These are phyloP conservation scores for Aspergillus sclerotioniger DNA, from an alignment of 495 filamentous ascomycete species.

Conservation along the genomic window DNA sequence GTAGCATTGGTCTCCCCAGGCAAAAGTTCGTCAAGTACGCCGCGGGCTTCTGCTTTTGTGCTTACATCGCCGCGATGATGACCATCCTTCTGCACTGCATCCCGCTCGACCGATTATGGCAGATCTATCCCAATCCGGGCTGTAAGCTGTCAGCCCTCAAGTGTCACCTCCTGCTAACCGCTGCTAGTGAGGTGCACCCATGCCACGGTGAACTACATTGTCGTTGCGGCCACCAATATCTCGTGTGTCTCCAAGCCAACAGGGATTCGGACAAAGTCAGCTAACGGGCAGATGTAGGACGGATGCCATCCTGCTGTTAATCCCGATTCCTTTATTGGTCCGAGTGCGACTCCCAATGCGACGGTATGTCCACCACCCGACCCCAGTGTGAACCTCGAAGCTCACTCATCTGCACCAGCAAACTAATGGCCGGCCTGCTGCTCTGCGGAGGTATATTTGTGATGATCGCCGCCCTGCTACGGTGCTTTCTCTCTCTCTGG, in stretches of 20 bases:
- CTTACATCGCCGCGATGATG: slow-evolving; percentile 44
- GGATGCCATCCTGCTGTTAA: slow-evolving; percentile 17
- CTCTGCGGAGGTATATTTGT: slow-evolving; percentile 25
- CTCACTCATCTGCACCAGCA: slow-evolving; percentile 5
- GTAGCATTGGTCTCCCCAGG: slow-evolving; percentile 19
- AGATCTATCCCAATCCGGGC: slow-evolving; percentile 49
- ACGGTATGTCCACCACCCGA: slow-evolving; percentile 6
- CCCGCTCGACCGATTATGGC: slow-evolving; percentile 44
- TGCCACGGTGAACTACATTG: slow-evolving; percentile 19
- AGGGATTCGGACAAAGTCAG: too few relatives aligned
- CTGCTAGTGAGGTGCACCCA: slow-evolving; percentile 14
- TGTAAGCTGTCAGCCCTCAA: not conserved
- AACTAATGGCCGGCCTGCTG: slow-evolving; percentile 20
- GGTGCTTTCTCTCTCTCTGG: slow-evolving; percentile 22
- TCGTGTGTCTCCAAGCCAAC: slow-evolving; percentile 6
- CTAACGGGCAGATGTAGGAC: too few relatives aligned
- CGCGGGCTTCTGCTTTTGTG: slow-evolving; percentile 33
- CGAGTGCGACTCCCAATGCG: slow-evolving; percentile 19
- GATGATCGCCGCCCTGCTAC: slow-evolving; percentile 22
- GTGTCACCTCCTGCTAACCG: too few relatives aligned
- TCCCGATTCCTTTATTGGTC: slow-evolving; percentile 20
- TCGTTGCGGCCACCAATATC: slow-evolving; percentile 19
- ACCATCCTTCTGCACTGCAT: slow-evolving; percentile 44
- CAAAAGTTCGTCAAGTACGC: slow-evolving; percentile 23
- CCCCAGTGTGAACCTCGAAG: not conserved